phyloP scores from a whole-genome alignment of 768 basidiomycete species.

The Tylopilus rubrobrunneus region DNA sequence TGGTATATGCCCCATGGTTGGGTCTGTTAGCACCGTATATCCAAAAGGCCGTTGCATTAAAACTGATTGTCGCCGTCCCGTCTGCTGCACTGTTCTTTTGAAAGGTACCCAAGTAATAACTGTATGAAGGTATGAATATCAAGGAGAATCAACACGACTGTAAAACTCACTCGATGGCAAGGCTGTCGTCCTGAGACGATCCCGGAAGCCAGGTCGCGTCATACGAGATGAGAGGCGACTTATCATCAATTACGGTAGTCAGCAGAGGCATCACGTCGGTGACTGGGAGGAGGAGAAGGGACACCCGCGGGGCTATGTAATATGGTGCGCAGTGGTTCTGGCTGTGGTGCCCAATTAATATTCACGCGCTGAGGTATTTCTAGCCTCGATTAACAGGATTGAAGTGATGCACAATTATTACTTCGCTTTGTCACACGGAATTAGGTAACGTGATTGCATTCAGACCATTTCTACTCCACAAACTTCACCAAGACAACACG shows the following conservation, averaged over 20 bases:
- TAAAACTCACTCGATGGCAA: conserved; percentile 16
- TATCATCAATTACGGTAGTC: conserved; percentile 26
- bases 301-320: background rate
- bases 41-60: conserved; percentile 46
- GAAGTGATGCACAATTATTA: background rate
- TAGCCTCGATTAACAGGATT: background rate
- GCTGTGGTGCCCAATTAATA: background rate
- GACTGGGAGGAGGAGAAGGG: background rate
- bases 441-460: background rate
- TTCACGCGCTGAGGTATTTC: background rate
- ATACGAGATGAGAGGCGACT: conserved; percentile 30
- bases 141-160: background rate
- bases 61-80: conserved; percentile 40
- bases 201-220: conserved; percentile 24
- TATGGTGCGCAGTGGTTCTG: background rate
- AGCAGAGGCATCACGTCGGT: conserved; percentile 19
- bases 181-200: conserved; percentile 12
- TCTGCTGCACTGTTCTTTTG: conserved; percentile 31
- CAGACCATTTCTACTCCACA: background rate
- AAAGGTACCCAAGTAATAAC: conserved; percentile 39
- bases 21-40: conserved; percentile 47
- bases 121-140: conserved; percentile 5
- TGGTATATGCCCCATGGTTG: conserved; percentile 45
- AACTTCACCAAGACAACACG: background rate
- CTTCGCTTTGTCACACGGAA: conserved; percentile 1